These are phyloP conservation scores for Irpex rosettiformis DNA, from an alignment of 1,284 basidiomycete genomes.

Conservation along the genomic window DNA sequence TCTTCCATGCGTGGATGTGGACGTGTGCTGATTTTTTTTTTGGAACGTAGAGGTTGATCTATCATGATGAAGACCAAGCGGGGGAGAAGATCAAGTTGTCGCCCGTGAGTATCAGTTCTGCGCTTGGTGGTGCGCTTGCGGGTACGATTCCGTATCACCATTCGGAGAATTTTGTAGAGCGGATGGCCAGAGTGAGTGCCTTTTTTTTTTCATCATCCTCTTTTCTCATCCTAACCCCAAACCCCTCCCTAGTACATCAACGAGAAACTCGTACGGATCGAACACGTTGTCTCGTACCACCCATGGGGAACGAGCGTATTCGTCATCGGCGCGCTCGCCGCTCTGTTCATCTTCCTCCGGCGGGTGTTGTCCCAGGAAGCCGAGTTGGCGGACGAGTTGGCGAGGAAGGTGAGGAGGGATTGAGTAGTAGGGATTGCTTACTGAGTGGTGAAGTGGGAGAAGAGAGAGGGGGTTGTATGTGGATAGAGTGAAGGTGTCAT, in stretches of 20 bases:
- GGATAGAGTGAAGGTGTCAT: too few relatives aligned
- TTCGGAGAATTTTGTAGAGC: constrained; percentile 69
- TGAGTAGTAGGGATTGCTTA: constrained; percentile 1
- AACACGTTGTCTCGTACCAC: constrained; percentile 41
- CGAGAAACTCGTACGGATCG: constrained; percentile 41
- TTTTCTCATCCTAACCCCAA: not conserved
- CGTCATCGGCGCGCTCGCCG: constrained; percentile 17
- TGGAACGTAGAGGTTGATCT: constrained; percentile 54
- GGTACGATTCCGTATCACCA: constrained; percentile 57
- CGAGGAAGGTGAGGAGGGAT: constrained; percentile 15
- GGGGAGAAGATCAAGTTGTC: constrained; percentile 56
- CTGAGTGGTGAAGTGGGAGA: too few relatives aligned
- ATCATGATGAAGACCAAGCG: constrained; percentile 56
- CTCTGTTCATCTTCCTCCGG: constrained; percentile 17
- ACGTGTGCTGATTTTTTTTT: not conserved
- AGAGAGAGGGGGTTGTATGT: too few relatives aligned
- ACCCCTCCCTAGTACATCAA: constrained; percentile 45
- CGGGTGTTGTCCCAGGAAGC: constrained; percentile 16
- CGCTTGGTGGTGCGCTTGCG: constrained; percentile 65
- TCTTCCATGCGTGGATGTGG: too few relatives aligned
- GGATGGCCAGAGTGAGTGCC: constrained; percentile 57
- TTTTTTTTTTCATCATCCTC: not conserved
- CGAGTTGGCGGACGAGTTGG: constrained; percentile 7
- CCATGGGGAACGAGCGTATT: constrained; percentile 27
- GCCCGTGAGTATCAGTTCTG: constrained; percentile 56